These are phyloP conservation scores for Paramecium caudatum DNA, from an alignment of 73 alveolate species.

Conservation along the genomic window DNA sequence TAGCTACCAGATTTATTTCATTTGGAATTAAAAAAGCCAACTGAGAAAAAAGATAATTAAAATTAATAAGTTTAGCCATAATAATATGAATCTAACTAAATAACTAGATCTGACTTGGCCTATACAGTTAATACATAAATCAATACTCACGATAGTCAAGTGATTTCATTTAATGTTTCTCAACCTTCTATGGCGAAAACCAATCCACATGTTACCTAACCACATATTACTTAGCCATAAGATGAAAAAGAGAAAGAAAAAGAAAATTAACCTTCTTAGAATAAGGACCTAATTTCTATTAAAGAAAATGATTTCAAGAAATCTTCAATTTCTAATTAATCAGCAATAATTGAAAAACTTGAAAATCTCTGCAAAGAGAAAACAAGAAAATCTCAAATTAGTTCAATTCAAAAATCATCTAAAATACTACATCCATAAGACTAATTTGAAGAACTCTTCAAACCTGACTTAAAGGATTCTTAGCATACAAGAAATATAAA, in stretches of 20 bases:
- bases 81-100: slow-evolving; percentile 22
- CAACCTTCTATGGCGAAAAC: slow-evolving; percentile 20
- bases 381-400: not conserved
- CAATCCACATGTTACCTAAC: not conserved
- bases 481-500: not conserved
- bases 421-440: not conserved
- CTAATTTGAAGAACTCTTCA: slow-evolving; percentile 14
- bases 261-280: slow-evolving; percentile 10
- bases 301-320: not conserved
- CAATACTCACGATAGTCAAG: slow-evolving; percentile 41
- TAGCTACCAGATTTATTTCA: slow-evolving; percentile 23
- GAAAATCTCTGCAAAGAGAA: slow-evolving; percentile 16
- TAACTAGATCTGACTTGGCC: not conserved
- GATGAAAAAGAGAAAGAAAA: slow-evolving; percentile 1
- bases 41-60: not conserved
- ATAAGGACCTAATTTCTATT: not conserved
- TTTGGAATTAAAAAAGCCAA: not conserved
- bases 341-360: slow-evolving; percentile 6
- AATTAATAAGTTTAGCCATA: not conserved
- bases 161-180: slow-evolving; percentile 18
- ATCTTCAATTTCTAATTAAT: not conserved
- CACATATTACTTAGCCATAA: not conserved
- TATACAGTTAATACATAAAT: slow-evolving; percentile 6
- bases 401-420: not conserved
- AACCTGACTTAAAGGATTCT: not conserved